A percentile compares a stretch with the other conserved stretches of the same genome.
Conservation (phyloP, 345 rosid genomes). For the Citropsis articulata region DNA sequence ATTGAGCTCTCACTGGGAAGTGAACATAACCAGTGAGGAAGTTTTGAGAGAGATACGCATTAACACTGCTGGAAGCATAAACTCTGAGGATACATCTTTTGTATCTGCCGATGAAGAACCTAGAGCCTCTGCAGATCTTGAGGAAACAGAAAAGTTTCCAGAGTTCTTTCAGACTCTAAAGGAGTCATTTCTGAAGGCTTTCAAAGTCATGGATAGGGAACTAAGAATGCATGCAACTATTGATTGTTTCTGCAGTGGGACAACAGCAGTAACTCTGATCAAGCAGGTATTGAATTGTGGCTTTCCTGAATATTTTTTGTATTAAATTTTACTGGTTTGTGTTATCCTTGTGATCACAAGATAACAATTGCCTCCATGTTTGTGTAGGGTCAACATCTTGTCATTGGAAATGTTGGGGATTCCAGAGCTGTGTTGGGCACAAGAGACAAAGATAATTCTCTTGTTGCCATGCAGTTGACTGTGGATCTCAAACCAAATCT, state of each 20-base stretch:
- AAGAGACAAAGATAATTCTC: conserved; percentile 59
- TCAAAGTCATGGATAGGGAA: conserved; percentile 92
- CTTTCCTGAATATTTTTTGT: conserved; percentile 7
- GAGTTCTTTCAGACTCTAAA: conserved; percentile 60
- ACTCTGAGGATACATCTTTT: conserved; percentile 52
- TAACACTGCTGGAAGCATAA: conserved; percentile 48
- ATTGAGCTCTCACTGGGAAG: conserved; percentile 79
- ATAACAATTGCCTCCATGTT: conserved; percentile 11
- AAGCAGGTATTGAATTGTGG: conserved; percentile 61
- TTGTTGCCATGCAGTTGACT: conserved; percentile 87
- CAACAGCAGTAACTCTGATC: conserved; percentile 92
- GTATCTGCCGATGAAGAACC: conserved; percentile 68
- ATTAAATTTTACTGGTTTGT: conserved; percentile 2
- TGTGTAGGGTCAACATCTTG: conserved; percentile 68
- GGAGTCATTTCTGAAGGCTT: conserved; percentile 88
- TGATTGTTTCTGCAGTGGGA: conserved; percentile 96
- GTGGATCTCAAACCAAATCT: conserved; percentile 98
- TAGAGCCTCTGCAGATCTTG: conserved; percentile 47
- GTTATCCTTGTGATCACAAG: background rate
- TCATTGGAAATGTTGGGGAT: conserved; percentile 90
- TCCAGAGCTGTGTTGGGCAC: conserved; percentile 92
- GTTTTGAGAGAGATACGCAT: conserved; percentile 44
- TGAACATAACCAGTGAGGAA: conserved; percentile 51
- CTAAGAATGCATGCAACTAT: conserved; percentile 65
- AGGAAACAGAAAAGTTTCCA: conserved; percentile 46